Percentiles rank a stretch among this genome's conserved stretches.
Evolutionary conservation across 352 stramenopile species (phyloP).

Genomic region (Thalassiosira mediterranea): DNA sequence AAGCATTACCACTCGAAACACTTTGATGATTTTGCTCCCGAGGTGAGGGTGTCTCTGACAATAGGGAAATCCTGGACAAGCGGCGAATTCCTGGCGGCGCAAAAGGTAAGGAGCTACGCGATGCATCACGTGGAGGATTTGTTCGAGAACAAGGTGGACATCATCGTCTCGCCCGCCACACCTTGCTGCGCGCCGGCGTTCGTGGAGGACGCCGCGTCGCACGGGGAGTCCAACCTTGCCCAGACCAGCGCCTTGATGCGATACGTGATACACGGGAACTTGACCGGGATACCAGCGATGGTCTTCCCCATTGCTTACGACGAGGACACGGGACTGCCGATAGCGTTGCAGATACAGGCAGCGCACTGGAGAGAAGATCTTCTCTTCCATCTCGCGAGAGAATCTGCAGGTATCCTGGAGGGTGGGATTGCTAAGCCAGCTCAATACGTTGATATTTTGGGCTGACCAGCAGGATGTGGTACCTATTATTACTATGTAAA

Average conservation of each 20-base stretch:
- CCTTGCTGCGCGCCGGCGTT: constrained; percentile 86
- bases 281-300: constrained; percentile 86
- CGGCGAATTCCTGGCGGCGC: constrained; percentile 87
- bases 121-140: constrained; percentile 82
- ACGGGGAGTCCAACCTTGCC: constrained; percentile 74
- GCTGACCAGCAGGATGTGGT: too few relatives aligned
- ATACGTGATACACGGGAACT: constrained; percentile 88
- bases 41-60: constrained; percentile 78
- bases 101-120: constrained; percentile 87
- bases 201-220: constrained; percentile 36
- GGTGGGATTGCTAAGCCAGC: constrained; percentile 1
- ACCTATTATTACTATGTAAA: too few relatives aligned
- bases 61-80: constrained; percentile 82
- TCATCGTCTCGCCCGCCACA: constrained; percentile 88
- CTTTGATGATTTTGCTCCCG: constrained; percentile 44
- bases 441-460: constrained; percentile 2
- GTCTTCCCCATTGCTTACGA: constrained; percentile 40
- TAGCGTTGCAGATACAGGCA: constrained; percentile 29
- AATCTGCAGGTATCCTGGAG: constrained; percentile 14
- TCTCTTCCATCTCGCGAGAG: constrained; percentile 19
- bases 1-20: constrained; percentile 66
- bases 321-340: constrained; percentile 22
- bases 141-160: constrained; percentile 82
- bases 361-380: constrained; percentile 32
- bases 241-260: constrained; percentile 84